phyloP scores from a whole-genome alignment of 495 filamentous ascomycete genomes.

The Penicillium waksmanii region DNA sequence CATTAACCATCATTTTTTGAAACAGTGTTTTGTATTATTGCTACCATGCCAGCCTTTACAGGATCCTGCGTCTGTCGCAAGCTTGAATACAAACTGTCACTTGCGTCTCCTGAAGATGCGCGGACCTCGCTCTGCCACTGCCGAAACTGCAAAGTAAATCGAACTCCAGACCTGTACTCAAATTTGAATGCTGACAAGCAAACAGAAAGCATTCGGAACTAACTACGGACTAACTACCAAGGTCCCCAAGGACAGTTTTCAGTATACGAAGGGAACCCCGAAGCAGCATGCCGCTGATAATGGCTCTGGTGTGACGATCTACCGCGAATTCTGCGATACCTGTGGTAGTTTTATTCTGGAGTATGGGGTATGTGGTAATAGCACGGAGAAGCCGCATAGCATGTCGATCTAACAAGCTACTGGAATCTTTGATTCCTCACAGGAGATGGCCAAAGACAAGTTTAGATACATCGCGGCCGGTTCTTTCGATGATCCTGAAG shows the following conservation, averaged over 20 bases:
- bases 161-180: neutral
- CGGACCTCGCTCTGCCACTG: slow-evolving; percentile 70
- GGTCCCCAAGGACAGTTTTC: slow-evolving; percentile 52
- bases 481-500: slow-evolving; percentile 63
- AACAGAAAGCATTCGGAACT: slow-evolving; percentile 62
- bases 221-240: slow-evolving; percentile 69
- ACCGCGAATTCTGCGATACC: slow-evolving; percentile 65
- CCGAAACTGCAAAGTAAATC: slow-evolving; percentile 57
- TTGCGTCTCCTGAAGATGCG: slow-evolving; percentile 56
- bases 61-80: slow-evolving; percentile 56
- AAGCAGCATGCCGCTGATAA: slow-evolving; percentile 60
- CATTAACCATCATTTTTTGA: too few relatives aligned
- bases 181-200: neutral
- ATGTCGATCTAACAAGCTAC: too few relatives aligned
- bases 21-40: neutral
- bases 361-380: slow-evolving; percentile 54
- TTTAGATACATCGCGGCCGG: slow-evolving; percentile 68
- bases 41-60: slow-evolving; percentile 35
- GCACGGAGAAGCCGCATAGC: neutral
- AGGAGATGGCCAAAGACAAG: slow-evolving; percentile 58
- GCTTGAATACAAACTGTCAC: slow-evolving; percentile 50
- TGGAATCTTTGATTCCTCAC: neutral
- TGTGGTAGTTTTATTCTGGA: slow-evolving; percentile 68
- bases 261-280: slow-evolving; percentile 43
- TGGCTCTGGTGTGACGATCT: slow-evolving; percentile 54